phyloP scores from a whole-genome alignment of 441 rosid species.

The Jatropha podagrica region DNA sequence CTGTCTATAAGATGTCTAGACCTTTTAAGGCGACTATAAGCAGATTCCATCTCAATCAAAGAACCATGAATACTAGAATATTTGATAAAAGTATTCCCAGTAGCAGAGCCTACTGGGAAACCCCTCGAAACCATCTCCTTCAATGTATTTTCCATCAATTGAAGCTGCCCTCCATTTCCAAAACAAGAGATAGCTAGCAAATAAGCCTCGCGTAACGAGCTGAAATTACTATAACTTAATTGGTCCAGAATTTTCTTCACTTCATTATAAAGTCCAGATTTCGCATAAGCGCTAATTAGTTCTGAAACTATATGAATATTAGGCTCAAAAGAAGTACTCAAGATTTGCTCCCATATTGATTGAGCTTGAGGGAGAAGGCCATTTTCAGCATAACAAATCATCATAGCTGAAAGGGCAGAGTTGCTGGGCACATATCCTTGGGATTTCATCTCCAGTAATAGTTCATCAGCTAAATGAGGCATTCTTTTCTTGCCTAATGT shows the following conservation, averaged over 20 bases:
- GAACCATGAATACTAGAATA: slow-evolving; percentile 58
- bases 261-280: slow-evolving; percentile 42
- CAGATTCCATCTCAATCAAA: slow-evolving; percentile 59
- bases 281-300: slow-evolving; percentile 51
- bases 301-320: slow-evolving; percentile 38
- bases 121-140: slow-evolving; percentile 47
- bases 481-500: slow-evolving; percentile 30
- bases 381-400: slow-evolving; percentile 57
- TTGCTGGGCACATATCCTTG: slow-evolving; percentile 39
- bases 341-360: slow-evolving; percentile 54
- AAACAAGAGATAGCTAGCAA: slow-evolving; percentile 61
- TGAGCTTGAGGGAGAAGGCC: slow-evolving; percentile 51
- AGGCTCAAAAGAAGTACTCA: slow-evolving; percentile 47
- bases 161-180: slow-evolving; percentile 61
- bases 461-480: slow-evolving; percentile 48
- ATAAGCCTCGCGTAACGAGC: slow-evolving; percentile 36
- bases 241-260: slow-evolving; percentile 43
- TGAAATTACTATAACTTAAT: slow-evolving; percentile 35
- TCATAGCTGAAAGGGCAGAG: slow-evolving; percentile 44
- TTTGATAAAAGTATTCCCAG: slow-evolving; percentile 50
- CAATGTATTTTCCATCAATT: slow-evolving; percentile 58
- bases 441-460: slow-evolving; percentile 49
- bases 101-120: slow-evolving; percentile 43
- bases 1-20: slow-evolving; percentile 53
- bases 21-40: slow-evolving; percentile 55